phyloP scores from a whole-genome alignment of 2,329 filamentous ascomycete genomes.

The Chalara sp. region DNA sequence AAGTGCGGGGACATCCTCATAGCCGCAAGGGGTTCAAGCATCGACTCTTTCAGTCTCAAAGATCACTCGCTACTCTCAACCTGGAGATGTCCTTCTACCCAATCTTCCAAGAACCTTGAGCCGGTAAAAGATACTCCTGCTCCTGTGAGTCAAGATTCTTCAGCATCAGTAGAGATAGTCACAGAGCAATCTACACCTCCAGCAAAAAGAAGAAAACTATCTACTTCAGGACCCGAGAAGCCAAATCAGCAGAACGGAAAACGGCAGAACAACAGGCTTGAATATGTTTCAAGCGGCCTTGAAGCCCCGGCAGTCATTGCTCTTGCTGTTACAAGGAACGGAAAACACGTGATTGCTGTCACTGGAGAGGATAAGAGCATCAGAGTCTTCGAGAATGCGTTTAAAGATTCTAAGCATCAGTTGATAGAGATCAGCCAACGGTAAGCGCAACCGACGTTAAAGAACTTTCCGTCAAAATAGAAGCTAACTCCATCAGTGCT shows the following conservation, averaged over 20 bases:
- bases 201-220: constrained; percentile 27
- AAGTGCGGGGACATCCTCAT: constrained; percentile 54
- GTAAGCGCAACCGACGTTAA: constrained; percentile 35
- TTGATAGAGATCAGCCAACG: constrained; percentile 66
- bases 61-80: constrained; percentile 49
- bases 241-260: constrained; percentile 11
- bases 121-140: neutral
- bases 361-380: constrained; percentile 90
- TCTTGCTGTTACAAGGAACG: constrained; percentile 56
- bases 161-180: constrained; percentile 1
- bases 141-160: constrained; percentile 1
- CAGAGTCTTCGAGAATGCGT: constrained; percentile 68
- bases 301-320: constrained; percentile 62
- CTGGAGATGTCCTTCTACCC: constrained; percentile 21
- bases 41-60: constrained; percentile 60
- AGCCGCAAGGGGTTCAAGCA: constrained; percentile 64
- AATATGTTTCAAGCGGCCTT: constrained; percentile 23
- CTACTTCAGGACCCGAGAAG: constrained; percentile 6
- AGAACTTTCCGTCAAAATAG: constrained; percentile 1
- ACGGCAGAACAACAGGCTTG: constrained; percentile 13
- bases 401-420: constrained; percentile 28
- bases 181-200: constrained; percentile 15
- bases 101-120: constrained; percentile 4
- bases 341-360: constrained; percentile 65
- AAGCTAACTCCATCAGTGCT: constrained; percentile 31